These are phyloP conservation scores for Saccharomycopsis amapae DNA, from an alignment of 805 yeast species.

Conservation along the genomic window DNA sequence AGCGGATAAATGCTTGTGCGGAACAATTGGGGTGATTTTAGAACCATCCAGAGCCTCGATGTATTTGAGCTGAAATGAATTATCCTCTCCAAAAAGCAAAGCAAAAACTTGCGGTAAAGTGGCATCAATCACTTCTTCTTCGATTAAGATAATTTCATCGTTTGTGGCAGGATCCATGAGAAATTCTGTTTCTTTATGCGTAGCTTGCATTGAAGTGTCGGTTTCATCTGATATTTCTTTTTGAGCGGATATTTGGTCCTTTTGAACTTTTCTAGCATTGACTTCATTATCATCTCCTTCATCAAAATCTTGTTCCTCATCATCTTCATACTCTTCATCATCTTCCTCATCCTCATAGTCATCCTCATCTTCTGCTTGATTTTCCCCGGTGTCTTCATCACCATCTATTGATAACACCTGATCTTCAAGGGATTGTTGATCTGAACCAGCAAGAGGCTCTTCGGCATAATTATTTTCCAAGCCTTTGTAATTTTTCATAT, in stretches of 20 bases:
- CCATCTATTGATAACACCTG: slow-evolving; percentile 42
- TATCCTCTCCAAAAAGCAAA: slow-evolving; percentile 58
- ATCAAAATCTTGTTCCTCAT: slow-evolving; percentile 22
- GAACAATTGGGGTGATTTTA: slow-evolving; percentile 27
- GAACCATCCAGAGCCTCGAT: slow-evolving; percentile 33
- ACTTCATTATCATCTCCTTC: slow-evolving; percentile 21
- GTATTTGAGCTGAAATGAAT: slow-evolving; percentile 36
- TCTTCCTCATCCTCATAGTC: slow-evolving; percentile 23
- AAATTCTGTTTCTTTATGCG: slow-evolving; percentile 24
- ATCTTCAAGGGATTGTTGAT: slow-evolving; percentile 24
- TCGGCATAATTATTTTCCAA: not conserved
- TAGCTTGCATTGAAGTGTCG: not conserved
- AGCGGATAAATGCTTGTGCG: slow-evolving; percentile 28
- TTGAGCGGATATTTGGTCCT: not conserved
- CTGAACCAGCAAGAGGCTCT: not conserved
- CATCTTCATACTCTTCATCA: slow-evolving; percentile 17
- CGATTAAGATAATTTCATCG: slow-evolving; percentile 46
- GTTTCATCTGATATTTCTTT: not conserved
- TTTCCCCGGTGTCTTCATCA: slow-evolving; percentile 26
- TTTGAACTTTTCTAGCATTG: not conserved
- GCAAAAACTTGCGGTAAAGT: slow-evolving; percentile 74
- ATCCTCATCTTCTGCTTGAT: slow-evolving; percentile 18
- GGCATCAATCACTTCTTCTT: slow-evolving; percentile 47
- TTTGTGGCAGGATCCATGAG: slow-evolving; percentile 30
- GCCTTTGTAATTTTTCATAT: not conserved